Base-by-base conservation (phyloP, 371 early-diverging fungal species). In the Zancudomyces culisetae region DNA sequence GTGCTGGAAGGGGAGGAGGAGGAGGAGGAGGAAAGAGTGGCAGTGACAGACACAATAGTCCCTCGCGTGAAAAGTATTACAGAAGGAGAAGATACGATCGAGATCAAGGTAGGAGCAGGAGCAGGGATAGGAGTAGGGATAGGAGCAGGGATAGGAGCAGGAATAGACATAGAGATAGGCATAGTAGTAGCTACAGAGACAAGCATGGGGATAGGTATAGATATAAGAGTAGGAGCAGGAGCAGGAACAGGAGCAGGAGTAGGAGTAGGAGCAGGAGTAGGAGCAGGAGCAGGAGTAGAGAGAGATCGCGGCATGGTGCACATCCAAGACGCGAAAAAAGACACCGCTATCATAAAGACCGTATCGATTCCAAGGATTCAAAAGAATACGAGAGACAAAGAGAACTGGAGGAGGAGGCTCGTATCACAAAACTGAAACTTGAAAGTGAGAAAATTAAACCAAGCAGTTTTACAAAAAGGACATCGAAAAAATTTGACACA, bases 401-500 rank as follows among this genome's bases (percentile, higher is more conserved):
- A 35, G 15, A 35, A 15, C 35, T 10, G 15, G 35, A 35, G 10
- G 35, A 35, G 15, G 15, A 15, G 6, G 35, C 35, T 15, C 6
- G 35, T 10, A 35, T 35, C 35, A 10, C 15, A 15, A 15, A 35
- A 6, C 35, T 35, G 35, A 35, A 35, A 15, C 35, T 10, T 35
- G 35, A 35, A 35, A 35, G 35, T 15, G 35, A 35, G 10, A 35
- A 35, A 10, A 35, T 35, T 10, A 35, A 35, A 10, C 35, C 35
- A 35, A 35, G 15, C 15, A 35, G 15, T 10, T 35, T 10, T 15
- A 10, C 15, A 15, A 6, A 15, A 6, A 35, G 15, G 15, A 10
- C 6, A 6, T 35, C 48, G 3, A 24, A 27, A 23, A n/a, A 27
- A 3, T 48, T 27, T 26, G 62, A 61, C 47, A 55, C 49, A 3